Base-by-base conservation (phyloP, 2,329 filamentous ascomycete species). In the Penicillium sp. region DNA sequence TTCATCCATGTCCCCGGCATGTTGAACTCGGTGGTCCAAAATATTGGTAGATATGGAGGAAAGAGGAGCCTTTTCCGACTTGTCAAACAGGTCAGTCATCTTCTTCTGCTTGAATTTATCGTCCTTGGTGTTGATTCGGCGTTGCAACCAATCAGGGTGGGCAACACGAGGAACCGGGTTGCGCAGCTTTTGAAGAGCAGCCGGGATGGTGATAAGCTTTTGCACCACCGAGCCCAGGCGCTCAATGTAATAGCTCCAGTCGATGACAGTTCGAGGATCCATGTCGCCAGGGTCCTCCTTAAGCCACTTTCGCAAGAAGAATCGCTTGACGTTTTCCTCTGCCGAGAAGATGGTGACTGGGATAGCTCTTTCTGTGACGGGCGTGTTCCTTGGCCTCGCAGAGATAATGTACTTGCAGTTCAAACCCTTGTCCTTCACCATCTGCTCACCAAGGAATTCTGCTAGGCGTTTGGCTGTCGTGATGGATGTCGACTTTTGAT, bases 381-480 rank as follows among this genome's bases (percentile, higher is more conserved):
- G 93, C 0, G 93, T 90, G 66, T 90, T 90, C 66, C 86, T 89
- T 3, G 94, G 94, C 57, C 83, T 85, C 12, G 91, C 83, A 45
- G 92, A 96, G 66, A 99, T 97, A 70, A 99, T 97, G 73, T 97
- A 99, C 75, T 97, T 97, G 86, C 94, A 99, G 77, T 99, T 99
- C 62, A 99, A 74, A 3, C 94, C 94, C 73, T 97, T 99, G 75
- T 99, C 95, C 68, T 99, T 99, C 65, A 97, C 87, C 95, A 99
- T 99, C 68, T 96, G 91, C 69, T 97, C 93, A 29, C 94, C 94
- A 56, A 99, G 70, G 68, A 99, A 99, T 67, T 99, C 94, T 29
- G 94, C 94, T 34, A 99, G 76, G 56, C 94, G 91, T 65, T 88
- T 94, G 9, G 94, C 94, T 0, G 94, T 99, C 2, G 94, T 99